phyloP scores from a whole-genome alignment of 805 yeast species.

The Dipodascus albidus region DNA sequence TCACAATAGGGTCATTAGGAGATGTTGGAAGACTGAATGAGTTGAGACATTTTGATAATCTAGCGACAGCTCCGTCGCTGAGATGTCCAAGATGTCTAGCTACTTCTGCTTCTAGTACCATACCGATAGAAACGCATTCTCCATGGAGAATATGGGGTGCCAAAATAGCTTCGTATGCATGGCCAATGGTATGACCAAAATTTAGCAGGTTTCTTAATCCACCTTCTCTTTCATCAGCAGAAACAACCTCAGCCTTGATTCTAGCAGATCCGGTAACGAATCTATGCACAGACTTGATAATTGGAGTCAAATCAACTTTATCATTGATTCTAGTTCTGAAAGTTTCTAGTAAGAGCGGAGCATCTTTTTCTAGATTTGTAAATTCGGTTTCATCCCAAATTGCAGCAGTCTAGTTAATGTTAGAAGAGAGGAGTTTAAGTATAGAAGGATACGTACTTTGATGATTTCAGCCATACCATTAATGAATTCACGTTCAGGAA shows the following conservation, averaged over 20 bases:
- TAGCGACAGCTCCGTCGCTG: slow-evolving; percentile 87
- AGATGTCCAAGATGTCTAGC: slow-evolving; percentile 84
- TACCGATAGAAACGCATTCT: slow-evolving; percentile 97
- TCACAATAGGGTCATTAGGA: slow-evolving; percentile 58
- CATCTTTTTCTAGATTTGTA: slow-evolving; percentile 66
- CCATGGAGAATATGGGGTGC: slow-evolving; percentile 97
- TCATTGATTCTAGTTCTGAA: slow-evolving; percentile 39
- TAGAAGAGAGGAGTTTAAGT: not conserved
- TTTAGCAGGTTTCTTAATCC: slow-evolving; percentile 84
- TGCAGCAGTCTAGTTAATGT: slow-evolving; percentile 58
- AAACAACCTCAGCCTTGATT: slow-evolving; percentile 90
- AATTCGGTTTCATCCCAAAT: slow-evolving; percentile 92
- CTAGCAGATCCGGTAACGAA: slow-evolving; percentile 76
- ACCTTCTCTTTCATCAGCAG: slow-evolving; percentile 90
- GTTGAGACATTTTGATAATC: slow-evolving; percentile 69
- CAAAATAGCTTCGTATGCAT: slow-evolving; percentile 94
- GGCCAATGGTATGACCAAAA: slow-evolving; percentile 96
- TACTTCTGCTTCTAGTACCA: slow-evolving; percentile 88
- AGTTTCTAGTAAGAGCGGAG: slow-evolving; percentile 56
- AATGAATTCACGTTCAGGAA: slow-evolving; percentile 88
- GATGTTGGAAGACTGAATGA: slow-evolving; percentile 83
- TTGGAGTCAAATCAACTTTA: slow-evolving; percentile 53
- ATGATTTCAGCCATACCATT: slow-evolving; percentile 98
- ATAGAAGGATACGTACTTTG: slow-evolving; percentile 30
- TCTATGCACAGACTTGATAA: slow-evolving; percentile 62